phyloP scores from a whole-genome alignment of 2,329 filamentous ascomycete genomes.

The Zymoseptoria brevis region DNA sequence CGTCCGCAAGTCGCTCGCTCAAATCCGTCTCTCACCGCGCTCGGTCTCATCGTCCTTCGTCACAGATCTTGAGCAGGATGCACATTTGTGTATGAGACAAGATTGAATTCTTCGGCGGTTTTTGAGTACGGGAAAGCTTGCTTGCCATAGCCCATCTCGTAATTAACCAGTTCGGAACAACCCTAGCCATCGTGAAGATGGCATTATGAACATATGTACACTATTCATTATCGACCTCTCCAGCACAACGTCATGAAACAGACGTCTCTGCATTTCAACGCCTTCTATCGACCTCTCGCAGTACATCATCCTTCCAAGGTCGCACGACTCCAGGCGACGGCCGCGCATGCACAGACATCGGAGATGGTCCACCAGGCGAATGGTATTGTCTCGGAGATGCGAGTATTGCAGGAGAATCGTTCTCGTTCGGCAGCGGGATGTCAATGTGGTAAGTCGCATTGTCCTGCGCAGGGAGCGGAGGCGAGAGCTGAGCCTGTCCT shows the following conservation, averaged over 20 bases:
- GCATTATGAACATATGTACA: neutral
- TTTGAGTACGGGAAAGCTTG: constrained; percentile 25
- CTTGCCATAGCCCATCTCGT: constrained; percentile 18
- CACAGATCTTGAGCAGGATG: constrained; percentile 27
- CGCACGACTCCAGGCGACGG: constrained; percentile 13
- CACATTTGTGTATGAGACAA: constrained; percentile 20
- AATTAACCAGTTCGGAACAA: constrained; percentile 21
- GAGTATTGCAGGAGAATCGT: constrained; percentile 16
- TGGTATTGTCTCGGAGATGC: constrained; percentile 23
- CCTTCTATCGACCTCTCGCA: constrained; percentile 2
- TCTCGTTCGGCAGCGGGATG: constrained; percentile 25
- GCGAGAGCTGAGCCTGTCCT: constrained; percentile 14
- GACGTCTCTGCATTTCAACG: neutral
- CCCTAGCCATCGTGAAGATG: neutral
- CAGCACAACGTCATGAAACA: too few species aligned
- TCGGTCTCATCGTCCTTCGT: constrained; percentile 19
- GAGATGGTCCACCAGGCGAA: constrained; percentile 7
- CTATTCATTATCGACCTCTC: neutral
- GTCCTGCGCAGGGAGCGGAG: constrained; percentile 28
- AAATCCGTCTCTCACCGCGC: constrained; percentile 24
- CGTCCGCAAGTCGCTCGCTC: neutral
- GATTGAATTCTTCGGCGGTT: constrained; percentile 21
- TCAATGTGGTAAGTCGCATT: constrained; percentile 37
- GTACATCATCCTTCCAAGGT: constrained; percentile 17
- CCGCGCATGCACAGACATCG: constrained; percentile 12